Percentiles rank a stretch among this genome's conserved stretches.
phyloP scores from a whole-genome alignment of 441 rosid genomes.

The Jatropha podagrica region DNA sequence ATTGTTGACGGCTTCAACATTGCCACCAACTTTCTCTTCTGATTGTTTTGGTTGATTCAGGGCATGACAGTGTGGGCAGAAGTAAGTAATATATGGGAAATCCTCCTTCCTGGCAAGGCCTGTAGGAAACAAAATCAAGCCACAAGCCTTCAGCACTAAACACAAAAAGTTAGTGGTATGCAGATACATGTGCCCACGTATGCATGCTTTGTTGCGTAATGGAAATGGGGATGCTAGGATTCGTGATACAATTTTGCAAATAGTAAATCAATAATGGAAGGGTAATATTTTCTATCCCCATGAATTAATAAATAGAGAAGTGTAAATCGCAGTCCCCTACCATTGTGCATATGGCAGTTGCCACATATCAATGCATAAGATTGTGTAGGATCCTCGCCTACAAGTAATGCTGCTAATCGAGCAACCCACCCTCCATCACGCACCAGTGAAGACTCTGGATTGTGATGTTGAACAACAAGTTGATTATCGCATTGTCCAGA shows the following conservation, averaged over 20 bases:
- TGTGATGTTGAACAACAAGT: constrained; percentile 58
- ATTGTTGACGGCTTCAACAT: constrained; percentile 23
- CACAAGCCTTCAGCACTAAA: neutral
- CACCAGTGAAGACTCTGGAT: constrained; percentile 47
- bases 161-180: no score
- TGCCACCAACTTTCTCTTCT: constrained; percentile 23
- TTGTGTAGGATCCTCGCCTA: constrained; percentile 91
- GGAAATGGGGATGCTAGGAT: neutral
- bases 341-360: constrained; percentile 90
- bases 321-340: constrained; percentile 34
- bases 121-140: constrained; percentile 26
- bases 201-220: neutral
- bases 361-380: constrained; percentile 93
- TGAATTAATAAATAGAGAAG: neutral
- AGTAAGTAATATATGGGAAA: constrained; percentile 73
- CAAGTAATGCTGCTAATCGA: constrained; percentile 84
- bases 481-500: constrained; percentile 43
- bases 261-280: neutral
- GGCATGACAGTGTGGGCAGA: constrained; percentile 85
- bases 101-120: constrained; percentile 91
- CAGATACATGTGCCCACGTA: neutral
- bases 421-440: constrained; percentile 83
- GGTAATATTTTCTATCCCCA: neutral
- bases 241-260: neutral
- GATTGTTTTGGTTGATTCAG: constrained; percentile 64